Evolutionary conservation across 495 filamentous ascomycete species (phyloP).

Genomic region (Penicillium dipodomyicola): DNA sequence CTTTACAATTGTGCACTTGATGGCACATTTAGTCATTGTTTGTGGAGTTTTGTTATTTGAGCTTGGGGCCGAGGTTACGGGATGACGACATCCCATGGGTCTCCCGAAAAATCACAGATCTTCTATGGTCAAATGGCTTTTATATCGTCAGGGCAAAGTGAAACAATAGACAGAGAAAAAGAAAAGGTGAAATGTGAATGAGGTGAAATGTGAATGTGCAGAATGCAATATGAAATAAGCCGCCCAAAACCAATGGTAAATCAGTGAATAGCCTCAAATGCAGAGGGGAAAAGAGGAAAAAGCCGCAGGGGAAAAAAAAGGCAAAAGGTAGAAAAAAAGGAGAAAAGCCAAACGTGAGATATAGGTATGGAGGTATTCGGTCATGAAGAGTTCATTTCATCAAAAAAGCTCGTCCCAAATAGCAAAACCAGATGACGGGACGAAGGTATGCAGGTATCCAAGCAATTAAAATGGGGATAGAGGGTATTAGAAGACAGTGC

Average conservation of each 20-base stretch:
- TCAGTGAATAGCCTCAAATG: constrained; percentile 8
- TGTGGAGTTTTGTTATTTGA: neutral
- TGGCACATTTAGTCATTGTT: neutral
- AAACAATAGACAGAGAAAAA: neutral
- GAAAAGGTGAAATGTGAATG: neutral
- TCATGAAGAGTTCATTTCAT: constrained; percentile 43
- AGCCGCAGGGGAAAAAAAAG: no score
- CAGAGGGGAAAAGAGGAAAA: constrained; percentile 11
- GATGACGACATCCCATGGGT: constrained; percentile 21
- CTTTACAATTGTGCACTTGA: neutral
- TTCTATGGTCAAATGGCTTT: constrained; percentile 5
- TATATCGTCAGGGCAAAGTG: neutral
- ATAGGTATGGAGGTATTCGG: constrained; percentile 21
- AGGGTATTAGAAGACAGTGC: constrained; percentile 79
- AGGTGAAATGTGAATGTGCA: neutral
- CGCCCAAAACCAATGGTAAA: neutral
- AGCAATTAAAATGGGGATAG: constrained; percentile 29
- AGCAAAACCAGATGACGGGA: constrained; percentile 14
- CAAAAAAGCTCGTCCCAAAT: constrained; percentile 9
- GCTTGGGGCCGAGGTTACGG: constrained; percentile 14
- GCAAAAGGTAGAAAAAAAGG: neutral
- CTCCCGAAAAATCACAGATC: constrained; percentile 5
- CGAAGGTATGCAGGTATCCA: constrained; percentile 36
- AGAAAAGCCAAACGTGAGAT: constrained; percentile 18
- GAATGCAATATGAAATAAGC: constrained; percentile 5